Evolutionary conservation across 345 rosid genomes (phyloP).

Genomic region (Populus alba): DNA sequence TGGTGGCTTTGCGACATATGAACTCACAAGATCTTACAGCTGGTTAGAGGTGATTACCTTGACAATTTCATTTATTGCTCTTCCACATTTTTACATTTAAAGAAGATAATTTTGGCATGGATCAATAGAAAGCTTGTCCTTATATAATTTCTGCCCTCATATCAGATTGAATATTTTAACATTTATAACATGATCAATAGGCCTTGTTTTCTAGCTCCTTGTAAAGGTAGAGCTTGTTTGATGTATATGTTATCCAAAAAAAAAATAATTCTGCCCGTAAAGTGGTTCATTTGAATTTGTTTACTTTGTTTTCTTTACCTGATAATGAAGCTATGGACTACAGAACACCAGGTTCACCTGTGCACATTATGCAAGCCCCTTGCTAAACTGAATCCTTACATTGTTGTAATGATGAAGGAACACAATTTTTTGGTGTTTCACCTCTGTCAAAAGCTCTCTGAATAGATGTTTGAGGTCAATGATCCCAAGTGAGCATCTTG

Average conservation of each 20-base stretch:
- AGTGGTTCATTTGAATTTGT: neutral
- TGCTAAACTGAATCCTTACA: neutral
- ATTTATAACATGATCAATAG: neutral
- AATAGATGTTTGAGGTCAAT: too few relatives aligned
- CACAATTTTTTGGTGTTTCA: too few relatives aligned
- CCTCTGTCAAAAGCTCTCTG: too few relatives aligned
- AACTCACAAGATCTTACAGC: constrained; percentile 79
- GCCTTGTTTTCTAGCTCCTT: neutral
- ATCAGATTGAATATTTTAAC: neutral
- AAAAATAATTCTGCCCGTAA: neutral
- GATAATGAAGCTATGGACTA: neutral
- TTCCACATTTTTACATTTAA: neutral
- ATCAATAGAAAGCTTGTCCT: neutral
- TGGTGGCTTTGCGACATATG: constrained; percentile 88
- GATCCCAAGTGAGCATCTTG: neutral
- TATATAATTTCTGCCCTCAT: neutral
- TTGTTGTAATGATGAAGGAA: neutral
- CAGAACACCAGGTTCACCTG: neutral
- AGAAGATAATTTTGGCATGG: neutral
- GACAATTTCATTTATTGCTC: neutral
- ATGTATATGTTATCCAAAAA: neutral
- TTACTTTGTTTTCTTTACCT: neutral
- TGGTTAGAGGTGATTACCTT: constrained; percentile 76
- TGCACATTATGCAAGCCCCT: neutral
- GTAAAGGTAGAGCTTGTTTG: neutral